phyloP scores from a whole-genome alignment of 1,139 yeast genomes.

The Chernovozyma aurita region DNA sequence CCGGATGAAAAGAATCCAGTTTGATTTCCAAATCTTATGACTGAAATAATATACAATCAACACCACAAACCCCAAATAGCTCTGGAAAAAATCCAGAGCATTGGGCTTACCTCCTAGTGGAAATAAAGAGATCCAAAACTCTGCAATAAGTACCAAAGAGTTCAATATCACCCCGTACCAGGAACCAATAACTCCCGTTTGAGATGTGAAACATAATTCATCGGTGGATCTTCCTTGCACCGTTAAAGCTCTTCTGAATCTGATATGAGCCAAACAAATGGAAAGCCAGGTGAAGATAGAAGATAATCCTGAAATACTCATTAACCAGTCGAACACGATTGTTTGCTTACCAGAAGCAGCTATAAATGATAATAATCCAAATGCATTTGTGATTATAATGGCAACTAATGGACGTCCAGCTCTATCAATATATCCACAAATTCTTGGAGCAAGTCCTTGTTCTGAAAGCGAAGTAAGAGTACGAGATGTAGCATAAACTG shows the following conservation, averaged over 20 bases:
- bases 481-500: constrained; percentile 31
- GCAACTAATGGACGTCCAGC: constrained; percentile 31
- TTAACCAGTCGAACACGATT: constrained; percentile 32
- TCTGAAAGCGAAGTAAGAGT: constrained; percentile 29
- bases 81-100: constrained; percentile 31
- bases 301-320: constrained; percentile 35
- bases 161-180: constrained; percentile 44
- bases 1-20: constrained; percentile 31
- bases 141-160: constrained; percentile 49
- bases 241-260: constrained; percentile 32
- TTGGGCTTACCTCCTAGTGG: constrained; percentile 34
- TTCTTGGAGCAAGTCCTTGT: constrained; percentile 29
- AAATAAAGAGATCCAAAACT: constrained; percentile 42
- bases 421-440: constrained; percentile 29
- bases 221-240: constrained; percentile 38
- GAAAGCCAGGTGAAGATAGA: constrained; percentile 39
- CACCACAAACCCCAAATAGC: constrained; percentile 36
- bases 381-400: constrained; percentile 22
- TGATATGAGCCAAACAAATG: constrained; percentile 32
- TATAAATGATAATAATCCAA: constrained; percentile 31
- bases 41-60: constrained; percentile 34
- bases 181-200: constrained; percentile 54
- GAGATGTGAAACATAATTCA: constrained; percentile 52
- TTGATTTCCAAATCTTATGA: constrained; percentile 38
- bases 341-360: constrained; percentile 27